A percentile compares a stretch with the other conserved stretches of the same genome.
Evolutionary conservation across 371 early-diverging fungal species (phyloP).

Genomic region (Massospora cicadina): DNA sequence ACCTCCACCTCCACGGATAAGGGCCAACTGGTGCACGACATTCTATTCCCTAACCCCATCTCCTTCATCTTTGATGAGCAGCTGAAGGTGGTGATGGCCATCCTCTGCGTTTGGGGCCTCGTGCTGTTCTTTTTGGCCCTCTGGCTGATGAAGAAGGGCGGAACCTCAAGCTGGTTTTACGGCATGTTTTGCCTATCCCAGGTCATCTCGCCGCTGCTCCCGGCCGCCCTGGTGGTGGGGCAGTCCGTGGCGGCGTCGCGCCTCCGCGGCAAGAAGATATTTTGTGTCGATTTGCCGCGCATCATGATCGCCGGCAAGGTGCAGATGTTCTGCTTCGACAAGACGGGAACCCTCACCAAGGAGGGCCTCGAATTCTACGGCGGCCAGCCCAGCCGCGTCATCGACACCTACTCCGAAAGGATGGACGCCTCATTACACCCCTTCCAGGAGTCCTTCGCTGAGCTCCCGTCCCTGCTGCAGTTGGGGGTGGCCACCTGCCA

Average conservation of each 20-base stretch:
- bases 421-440: background rate
- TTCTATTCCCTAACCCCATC: conserved; percentile 48
- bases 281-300: conserved; percentile 54
- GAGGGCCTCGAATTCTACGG: conserved; percentile 12
- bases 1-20: conserved; percentile 65
- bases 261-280: conserved; percentile 33
- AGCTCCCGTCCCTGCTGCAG: conserved; percentile 5
- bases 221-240: conserved; percentile 75
- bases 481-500: conserved; percentile 51
- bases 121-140: conserved; percentile 30
- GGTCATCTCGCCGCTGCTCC: conserved; percentile 35
- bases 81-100: conserved; percentile 38
- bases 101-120: conserved; percentile 39
- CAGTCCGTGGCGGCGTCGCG: conserved; percentile 67
- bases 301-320: conserved; percentile 42
- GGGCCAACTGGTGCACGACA: conserved; percentile 60
- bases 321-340: conserved; percentile 86
- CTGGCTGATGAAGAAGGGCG: conserved; percentile 30
- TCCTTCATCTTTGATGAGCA: conserved; percentile 57
- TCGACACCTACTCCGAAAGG: background rate
- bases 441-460: background rate
- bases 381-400: background rate
- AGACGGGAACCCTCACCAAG: conserved; percentile 59
- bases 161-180: conserved; percentile 42
- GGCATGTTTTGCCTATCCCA: conserved; percentile 53